Conservation (phyloP, 208 protist species). For the Acanthamoeba healyi region DNA sequence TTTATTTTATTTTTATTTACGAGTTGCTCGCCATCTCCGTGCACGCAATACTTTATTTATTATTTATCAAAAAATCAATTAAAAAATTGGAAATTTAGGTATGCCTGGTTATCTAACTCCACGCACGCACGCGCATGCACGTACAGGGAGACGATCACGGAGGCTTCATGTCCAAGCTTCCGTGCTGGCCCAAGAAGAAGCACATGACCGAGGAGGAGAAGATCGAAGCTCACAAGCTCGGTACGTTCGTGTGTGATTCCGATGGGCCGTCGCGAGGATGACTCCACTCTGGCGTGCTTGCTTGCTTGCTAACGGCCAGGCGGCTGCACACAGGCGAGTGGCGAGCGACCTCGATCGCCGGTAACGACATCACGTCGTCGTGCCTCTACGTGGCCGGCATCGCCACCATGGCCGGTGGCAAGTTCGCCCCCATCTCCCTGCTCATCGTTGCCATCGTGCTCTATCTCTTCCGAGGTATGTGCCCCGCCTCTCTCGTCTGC, state of each 20-base stretch:
- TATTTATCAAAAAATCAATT: too few species aligned
- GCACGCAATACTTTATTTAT: too few species aligned
- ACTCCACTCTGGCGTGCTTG: neutral
- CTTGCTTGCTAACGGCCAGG: neutral
- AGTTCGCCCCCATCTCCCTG: conserved; percentile 88
- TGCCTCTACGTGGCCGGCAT: conserved; percentile 88
- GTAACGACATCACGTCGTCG: conserved; percentile 89
- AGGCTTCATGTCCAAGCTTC: conserved; percentile 31
- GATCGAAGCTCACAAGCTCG: conserved; percentile 50
- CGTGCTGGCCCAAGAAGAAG: conserved; percentile 44
- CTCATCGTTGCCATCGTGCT: conserved; percentile 86
- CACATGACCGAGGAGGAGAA: conserved; percentile 40
- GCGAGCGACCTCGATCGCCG: conserved; percentile 84
- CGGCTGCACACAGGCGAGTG: conserved; percentile 76
- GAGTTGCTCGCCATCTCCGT: neutral
- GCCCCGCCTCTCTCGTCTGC: neutral
- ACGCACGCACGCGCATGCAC: neutral
- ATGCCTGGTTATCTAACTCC: neutral
- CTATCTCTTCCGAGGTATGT: conserved; percentile 87
- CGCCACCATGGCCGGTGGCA: conserved; percentile 82
- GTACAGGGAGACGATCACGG: neutral
- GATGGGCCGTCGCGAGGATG: neutral
- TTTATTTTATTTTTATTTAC: neutral
- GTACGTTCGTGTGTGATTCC: neutral
- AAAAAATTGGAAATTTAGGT: too few species aligned